A percentile compares a stretch with the other conserved stretches of the same genome.
Evolutionary conservation across 1,139 yeast species (phyloP).

Genomic region (Saccharomyces hybrid): DNA sequence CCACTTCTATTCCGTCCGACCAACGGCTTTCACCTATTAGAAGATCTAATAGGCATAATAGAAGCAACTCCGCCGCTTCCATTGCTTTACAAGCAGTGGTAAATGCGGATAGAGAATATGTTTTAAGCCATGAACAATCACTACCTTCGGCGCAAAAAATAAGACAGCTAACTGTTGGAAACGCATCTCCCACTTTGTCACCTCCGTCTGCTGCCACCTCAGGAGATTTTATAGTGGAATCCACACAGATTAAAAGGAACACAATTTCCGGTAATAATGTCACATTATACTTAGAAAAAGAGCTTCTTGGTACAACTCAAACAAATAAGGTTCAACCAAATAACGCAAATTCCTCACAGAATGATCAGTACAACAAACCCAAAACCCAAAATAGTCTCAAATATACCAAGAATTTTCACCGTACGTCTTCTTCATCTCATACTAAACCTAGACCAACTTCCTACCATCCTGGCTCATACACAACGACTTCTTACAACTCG

Average conservation of each 20-base stretch:
- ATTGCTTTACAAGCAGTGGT: constrained; percentile 63
- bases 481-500: constrained; percentile 62
- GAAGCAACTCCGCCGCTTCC: constrained; percentile 44
- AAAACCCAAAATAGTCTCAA: not conserved
- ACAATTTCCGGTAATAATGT: constrained; percentile 1
- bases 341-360: not conserved
- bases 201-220: constrained; percentile 16
- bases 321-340: not conserved
- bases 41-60: constrained; percentile 17
- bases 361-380: not conserved
- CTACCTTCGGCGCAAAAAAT: not conserved
- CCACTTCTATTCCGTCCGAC: constrained; percentile 25
- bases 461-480: constrained; percentile 53
- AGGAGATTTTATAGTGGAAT: constrained; percentile 20
- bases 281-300: not conserved
- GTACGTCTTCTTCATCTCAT: constrained; percentile 23
- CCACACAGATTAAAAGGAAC: constrained; percentile 19
- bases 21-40: constrained; percentile 19
- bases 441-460: constrained; percentile 75
- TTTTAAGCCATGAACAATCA: not conserved
- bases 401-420: constrained; percentile 1
- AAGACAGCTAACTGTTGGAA: not conserved
- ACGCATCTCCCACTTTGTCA: not conserved
- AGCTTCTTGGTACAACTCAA: not conserved
- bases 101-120: constrained; percentile 37